Evolutionary conservation across 345 rosid genomes (phyloP).

Genomic region (Turritis glabra): DNA sequence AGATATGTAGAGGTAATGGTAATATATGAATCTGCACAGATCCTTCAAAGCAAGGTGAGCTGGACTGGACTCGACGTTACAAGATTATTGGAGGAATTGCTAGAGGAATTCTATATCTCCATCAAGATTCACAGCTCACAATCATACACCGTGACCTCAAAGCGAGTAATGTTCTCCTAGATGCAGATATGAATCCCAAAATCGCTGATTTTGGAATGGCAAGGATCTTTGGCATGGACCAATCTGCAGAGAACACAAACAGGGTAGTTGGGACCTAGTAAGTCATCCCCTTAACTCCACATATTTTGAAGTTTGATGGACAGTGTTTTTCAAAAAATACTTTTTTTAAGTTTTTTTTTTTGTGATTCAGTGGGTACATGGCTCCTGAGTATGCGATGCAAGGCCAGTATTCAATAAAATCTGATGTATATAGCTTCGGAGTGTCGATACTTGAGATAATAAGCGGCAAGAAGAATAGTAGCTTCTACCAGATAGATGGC

Average conservation of each 20-base stretch:
- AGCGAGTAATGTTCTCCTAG: background rate
- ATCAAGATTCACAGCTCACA: constrained; percentile 44
- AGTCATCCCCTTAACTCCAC: background rate
- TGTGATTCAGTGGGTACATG: background rate
- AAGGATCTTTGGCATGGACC: constrained; percentile 34
- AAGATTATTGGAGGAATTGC: background rate
- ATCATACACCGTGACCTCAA: background rate
- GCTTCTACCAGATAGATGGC: background rate
- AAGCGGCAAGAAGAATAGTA: background rate
- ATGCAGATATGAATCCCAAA: constrained; percentile 23
- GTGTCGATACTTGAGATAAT: background rate
- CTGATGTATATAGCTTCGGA: background rate
- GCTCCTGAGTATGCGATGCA: background rate
- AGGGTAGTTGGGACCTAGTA: constrained; percentile 55
- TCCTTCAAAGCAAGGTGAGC: constrained; percentile 2
- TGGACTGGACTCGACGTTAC: constrained; percentile 38
- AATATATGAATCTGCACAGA: constrained; percentile 27
- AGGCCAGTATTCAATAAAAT: too few relatives aligned
- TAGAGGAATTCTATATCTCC: constrained; percentile 44
- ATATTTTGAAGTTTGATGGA: too few relatives aligned
- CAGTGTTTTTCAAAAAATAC: too few relatives aligned
- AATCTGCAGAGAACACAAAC: constrained; percentile 36
- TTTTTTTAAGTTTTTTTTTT: too few relatives aligned
- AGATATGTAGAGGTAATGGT: too few relatives aligned
- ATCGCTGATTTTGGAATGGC: constrained; percentile 52